Percentiles rank a stretch among this genome's conserved stretches.
These are phyloP conservation scores for Cenococcum geophilum DNA, from an alignment of 495 filamentous ascomycete genomes.

Conservation along the genomic window DNA sequence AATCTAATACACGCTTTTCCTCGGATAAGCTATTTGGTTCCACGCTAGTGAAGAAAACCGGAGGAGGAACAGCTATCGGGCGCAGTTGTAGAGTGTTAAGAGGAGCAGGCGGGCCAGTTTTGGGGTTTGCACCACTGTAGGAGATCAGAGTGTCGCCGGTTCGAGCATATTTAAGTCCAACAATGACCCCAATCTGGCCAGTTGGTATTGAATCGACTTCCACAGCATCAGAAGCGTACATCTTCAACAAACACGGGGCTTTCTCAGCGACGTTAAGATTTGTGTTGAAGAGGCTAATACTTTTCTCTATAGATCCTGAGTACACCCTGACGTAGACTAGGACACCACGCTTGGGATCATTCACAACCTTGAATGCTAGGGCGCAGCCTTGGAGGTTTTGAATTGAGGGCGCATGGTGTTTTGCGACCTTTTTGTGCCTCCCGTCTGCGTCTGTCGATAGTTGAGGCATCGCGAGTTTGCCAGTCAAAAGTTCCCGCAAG, in stretches of 20 bases:
- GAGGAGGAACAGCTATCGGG: constrained; percentile 83
- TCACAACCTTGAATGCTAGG: constrained; percentile 94
- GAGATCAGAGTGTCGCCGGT: constrained; percentile 90
- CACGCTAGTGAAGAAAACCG: constrained; percentile 90
- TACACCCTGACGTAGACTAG: constrained; percentile 93
- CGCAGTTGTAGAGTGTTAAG: constrained; percentile 73
- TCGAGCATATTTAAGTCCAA: constrained; percentile 79
- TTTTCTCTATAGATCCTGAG: constrained; percentile 68
- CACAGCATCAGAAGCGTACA: constrained; percentile 84
- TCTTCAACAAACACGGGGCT: constrained; percentile 74
- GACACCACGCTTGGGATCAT: constrained; percentile 77
- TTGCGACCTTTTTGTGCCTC: constrained; percentile 38
- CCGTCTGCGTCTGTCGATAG: constrained; percentile 34
- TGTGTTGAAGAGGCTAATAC: constrained; percentile 77
- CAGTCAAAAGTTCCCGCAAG: constrained; percentile 49
- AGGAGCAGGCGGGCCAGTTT: constrained; percentile 58
- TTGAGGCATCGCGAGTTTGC: constrained; percentile 36
- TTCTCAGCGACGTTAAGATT: constrained; percentile 76
- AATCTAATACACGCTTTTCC: constrained; percentile 69
- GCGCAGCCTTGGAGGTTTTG: constrained; percentile 66
- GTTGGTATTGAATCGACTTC: constrained; percentile 73
- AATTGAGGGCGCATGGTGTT: constrained; percentile 40
- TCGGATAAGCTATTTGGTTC: constrained; percentile 76
- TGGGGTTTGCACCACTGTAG: constrained; percentile 56
- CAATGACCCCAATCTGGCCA: constrained; percentile 94